Percentiles rank a stretch among this genome's conserved stretches.
Conservation (phyloP, 2,329 filamentous ascomycete genomes). For the Biscogniauxia marginata region DNA sequence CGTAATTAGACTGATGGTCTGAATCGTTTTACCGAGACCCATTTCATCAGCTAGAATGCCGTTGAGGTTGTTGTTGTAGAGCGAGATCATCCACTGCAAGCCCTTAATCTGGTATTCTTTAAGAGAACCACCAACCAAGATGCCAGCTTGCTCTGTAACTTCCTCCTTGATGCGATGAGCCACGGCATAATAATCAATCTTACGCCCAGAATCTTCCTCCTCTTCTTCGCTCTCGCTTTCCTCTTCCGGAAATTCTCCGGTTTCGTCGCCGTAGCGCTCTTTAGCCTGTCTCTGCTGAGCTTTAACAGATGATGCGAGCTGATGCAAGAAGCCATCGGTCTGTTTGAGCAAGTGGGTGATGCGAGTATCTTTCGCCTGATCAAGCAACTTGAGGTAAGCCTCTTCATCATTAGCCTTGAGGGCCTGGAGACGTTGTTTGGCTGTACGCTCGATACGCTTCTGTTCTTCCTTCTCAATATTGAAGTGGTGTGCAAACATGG, state of each 20-base stretch:
- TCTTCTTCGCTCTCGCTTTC: conserved; percentile 67
- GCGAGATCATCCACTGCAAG: conserved; percentile 98
- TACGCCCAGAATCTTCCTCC: conserved; percentile 67
- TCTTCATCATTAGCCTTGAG: conserved; percentile 99
- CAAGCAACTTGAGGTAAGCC: conserved; percentile 94
- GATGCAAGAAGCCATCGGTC: conserved; percentile 95
- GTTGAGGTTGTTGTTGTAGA: conserved; percentile 99
- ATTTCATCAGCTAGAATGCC: conserved; percentile 98
- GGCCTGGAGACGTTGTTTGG: conserved; percentile 98
- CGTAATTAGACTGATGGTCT: conserved; percentile 96
- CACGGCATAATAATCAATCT: conserved; percentile 98
- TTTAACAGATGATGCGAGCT: conserved; percentile 92
- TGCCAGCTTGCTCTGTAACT: conserved; percentile 76
- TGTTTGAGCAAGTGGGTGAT: conserved; percentile 96
- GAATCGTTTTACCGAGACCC: conserved; percentile 99
- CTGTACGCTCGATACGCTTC: conserved; percentile 94
- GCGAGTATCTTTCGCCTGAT: conserved; percentile 98
- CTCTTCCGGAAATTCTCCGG: conserved; percentile 53
- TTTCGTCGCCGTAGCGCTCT: conserved; percentile 72
- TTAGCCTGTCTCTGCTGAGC: conserved; percentile 83
- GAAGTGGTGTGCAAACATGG: conserved; percentile 88
- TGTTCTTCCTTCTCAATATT: conserved; percentile 99
- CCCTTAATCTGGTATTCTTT: conserved; percentile 99
- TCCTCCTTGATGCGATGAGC: conserved; percentile 95
- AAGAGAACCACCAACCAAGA: conserved; percentile 85